Evolutionary conservation across 176 grass and related monocot genomes (phyloP).

Genomic region (Eleusine indica): DNA sequence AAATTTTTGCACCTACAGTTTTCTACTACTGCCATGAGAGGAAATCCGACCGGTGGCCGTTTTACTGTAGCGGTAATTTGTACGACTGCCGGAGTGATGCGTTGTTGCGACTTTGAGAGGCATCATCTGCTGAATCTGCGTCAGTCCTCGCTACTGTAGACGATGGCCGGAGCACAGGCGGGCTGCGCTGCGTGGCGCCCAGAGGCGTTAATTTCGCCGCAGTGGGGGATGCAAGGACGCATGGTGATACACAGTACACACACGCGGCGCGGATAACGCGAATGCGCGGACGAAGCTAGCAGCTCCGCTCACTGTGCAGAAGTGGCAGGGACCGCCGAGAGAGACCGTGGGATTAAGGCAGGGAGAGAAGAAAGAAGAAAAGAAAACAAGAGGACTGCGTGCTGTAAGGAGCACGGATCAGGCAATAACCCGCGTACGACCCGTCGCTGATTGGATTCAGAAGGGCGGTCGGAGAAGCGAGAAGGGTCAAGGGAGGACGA

Average conservation of each 20-base stretch:
- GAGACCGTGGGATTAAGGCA: too few species aligned
- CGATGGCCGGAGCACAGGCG: background rate
- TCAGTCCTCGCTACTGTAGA: background rate
- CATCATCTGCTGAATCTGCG: background rate
- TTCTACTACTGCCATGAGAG: too few species aligned
- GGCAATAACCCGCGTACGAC: background rate
- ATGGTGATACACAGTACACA: background rate
- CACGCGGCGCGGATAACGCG: background rate
- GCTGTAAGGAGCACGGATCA: background rate
- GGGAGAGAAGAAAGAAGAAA: too few species aligned
- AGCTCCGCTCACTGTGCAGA: too few species aligned
- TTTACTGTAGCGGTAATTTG: background rate
- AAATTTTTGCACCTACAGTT: too few species aligned
- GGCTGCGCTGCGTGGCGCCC: background rate
- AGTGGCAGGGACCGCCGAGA: too few species aligned
- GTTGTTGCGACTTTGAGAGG: constrained; percentile 1
- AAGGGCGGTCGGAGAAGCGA: background rate
- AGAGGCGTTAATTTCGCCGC: constrained; percentile 4
- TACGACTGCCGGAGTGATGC: background rate
- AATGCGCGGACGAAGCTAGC: too few species aligned
- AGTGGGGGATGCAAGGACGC: background rate
- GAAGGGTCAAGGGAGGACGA: too few species aligned
- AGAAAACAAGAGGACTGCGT: too few species aligned
- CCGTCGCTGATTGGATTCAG: background rate
- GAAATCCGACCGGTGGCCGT: background rate